These are phyloP conservation scores for Hanseniaspora occidentalis DNA, from an alignment of 805 yeast genomes.

Conservation along the genomic window DNA sequence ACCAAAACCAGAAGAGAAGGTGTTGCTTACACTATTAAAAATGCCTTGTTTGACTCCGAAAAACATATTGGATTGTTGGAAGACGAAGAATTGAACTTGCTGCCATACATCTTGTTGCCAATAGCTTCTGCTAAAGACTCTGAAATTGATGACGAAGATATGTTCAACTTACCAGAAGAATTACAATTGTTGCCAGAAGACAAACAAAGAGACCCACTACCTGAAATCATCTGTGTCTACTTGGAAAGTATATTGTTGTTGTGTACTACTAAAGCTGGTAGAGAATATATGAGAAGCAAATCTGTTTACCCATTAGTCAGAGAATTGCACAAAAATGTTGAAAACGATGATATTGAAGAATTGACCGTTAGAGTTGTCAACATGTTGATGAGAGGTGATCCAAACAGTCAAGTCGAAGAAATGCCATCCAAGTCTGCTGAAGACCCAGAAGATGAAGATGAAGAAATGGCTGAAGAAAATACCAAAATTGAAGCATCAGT, in stretches of 20 bases:
- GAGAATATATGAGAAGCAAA: slow-evolving; percentile 69
- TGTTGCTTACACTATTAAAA: slow-evolving; percentile 84
- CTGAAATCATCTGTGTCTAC: slow-evolving; percentile 53
- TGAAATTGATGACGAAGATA: slow-evolving; percentile 71
- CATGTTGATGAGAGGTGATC: slow-evolving; percentile 86
- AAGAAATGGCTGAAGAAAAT: slow-evolving; percentile 14
- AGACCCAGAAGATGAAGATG: slow-evolving; percentile 30
- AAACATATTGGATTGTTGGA: slow-evolving; percentile 48
- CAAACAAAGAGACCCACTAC: slow-evolving; percentile 62
- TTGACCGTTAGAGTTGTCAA: slow-evolving; percentile 78
- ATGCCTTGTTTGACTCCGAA: slow-evolving; percentile 69
- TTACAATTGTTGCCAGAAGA: slow-evolving; percentile 68
- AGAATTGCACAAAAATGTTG: slow-evolving; percentile 59
- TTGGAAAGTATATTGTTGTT: slow-evolving; percentile 70
- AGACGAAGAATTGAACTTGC: slow-evolving; percentile 53
- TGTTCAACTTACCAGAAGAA: slow-evolving; percentile 79
- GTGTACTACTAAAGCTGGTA: slow-evolving; percentile 58
- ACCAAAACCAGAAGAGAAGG: slow-evolving; percentile 78
- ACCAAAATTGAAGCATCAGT: slow-evolving; percentile 7
- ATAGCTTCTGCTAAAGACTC: slow-evolving; percentile 61
- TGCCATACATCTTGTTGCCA: slow-evolving; percentile 76
- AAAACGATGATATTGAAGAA: slow-evolving; percentile 41
- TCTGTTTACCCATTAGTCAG: slow-evolving; percentile 78
- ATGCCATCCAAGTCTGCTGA: slow-evolving; percentile 34
- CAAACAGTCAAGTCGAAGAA: slow-evolving; percentile 35